Evolutionary conservation across 352 stramenopile genomes (phyloP).

Genomic region (Pythium vanterpoolii): DNA sequence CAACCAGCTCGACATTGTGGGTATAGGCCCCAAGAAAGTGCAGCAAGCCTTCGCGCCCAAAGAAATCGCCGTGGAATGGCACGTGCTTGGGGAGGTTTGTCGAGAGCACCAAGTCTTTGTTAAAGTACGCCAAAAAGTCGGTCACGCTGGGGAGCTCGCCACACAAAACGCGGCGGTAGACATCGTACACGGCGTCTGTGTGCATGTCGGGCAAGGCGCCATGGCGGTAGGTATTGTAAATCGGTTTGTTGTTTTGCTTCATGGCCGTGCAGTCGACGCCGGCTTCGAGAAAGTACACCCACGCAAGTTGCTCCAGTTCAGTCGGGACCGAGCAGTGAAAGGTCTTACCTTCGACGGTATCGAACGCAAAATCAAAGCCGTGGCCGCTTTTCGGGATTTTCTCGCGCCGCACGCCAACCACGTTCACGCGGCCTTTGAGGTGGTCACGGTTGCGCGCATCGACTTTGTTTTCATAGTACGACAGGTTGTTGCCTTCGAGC

Average conservation of each 20-base stretch:
- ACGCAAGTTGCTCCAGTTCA: slow-evolving; percentile 76
- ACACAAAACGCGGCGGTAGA: slow-evolving; percentile 61
- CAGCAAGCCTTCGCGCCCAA: slow-evolving; percentile 76
- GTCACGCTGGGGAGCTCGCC: slow-evolving; percentile 49
- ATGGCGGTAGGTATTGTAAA: slow-evolving; percentile 81
- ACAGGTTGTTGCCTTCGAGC: slow-evolving; percentile 82
- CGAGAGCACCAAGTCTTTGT: slow-evolving; percentile 88
- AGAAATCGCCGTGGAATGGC: slow-evolving; percentile 81
- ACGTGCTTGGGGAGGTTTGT: slow-evolving; percentile 78
- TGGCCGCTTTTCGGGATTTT: slow-evolving; percentile 77
- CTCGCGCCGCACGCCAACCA: slow-evolving; percentile 70
- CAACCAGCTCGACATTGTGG: slow-evolving; percentile 76
- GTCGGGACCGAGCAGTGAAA: slow-evolving; percentile 82
- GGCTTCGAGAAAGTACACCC: slow-evolving; percentile 85
- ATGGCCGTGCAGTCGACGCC: slow-evolving; percentile 78
- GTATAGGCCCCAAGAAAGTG: slow-evolving; percentile 74
- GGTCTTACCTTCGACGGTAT: slow-evolving; percentile 80
- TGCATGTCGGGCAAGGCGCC: slow-evolving; percentile 68
- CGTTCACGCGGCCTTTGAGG: slow-evolving; percentile 81
- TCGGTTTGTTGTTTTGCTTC: slow-evolving; percentile 77
- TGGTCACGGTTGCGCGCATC: slow-evolving; percentile 84
- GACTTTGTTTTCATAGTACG: slow-evolving; percentile 89
- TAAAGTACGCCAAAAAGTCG: slow-evolving; percentile 83
- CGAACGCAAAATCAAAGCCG: slow-evolving; percentile 83
- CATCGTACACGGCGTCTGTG: slow-evolving; percentile 75